Percentiles rank a stretch among this genome's conserved stretches.
Conservation (phyloP, 371 early-diverging fungal species). For the Mortierella sp. region DNA sequence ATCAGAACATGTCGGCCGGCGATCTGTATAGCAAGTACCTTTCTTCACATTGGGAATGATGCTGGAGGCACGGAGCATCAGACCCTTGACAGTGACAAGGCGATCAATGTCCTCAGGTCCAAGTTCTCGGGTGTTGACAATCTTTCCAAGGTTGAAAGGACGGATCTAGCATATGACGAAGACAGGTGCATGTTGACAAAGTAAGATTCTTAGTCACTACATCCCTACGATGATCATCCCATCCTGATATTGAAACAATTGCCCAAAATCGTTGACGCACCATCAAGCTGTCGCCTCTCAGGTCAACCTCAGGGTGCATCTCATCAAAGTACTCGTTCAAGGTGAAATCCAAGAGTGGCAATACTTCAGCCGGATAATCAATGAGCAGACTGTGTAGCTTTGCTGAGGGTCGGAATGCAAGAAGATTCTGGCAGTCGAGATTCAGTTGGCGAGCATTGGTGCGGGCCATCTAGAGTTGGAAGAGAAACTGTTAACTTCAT, state of each 20-base stretch:
- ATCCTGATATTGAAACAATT: not conserved
- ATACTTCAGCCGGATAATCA: slow-evolving; percentile 98
- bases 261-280: slow-evolving; percentile 9
- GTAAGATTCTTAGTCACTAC: not conserved
- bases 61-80: slow-evolving; percentile 93
- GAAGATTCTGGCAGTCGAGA: slow-evolving; percentile 89
- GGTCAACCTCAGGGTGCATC: slow-evolving; percentile 71
- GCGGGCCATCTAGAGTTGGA: slow-evolving; percentile 65
- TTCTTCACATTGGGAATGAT: slow-evolving; percentile 96
- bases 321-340: slow-evolving; percentile 85
- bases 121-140: slow-evolving; percentile 94
- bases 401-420: slow-evolving; percentile 69
- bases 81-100: slow-evolving; percentile 95
- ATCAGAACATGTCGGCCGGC: too few relatives aligned
- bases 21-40: too few relatives aligned
- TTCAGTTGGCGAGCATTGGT: slow-evolving; percentile 77
- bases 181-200: slow-evolving; percentile 3
- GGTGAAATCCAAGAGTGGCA: slow-evolving; percentile 95
- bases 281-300: slow-evolving; percentile 58
- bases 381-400: slow-evolving; percentile 88
- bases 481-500: too few relatives aligned
- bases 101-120: slow-evolving; percentile 99
- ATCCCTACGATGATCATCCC: not conserved
- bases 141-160: slow-evolving; percentile 87
- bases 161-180: slow-evolving; percentile 88